Base-by-base conservation (phyloP, 208 protist species). In the Acanthamoeba sp. region DNA sequence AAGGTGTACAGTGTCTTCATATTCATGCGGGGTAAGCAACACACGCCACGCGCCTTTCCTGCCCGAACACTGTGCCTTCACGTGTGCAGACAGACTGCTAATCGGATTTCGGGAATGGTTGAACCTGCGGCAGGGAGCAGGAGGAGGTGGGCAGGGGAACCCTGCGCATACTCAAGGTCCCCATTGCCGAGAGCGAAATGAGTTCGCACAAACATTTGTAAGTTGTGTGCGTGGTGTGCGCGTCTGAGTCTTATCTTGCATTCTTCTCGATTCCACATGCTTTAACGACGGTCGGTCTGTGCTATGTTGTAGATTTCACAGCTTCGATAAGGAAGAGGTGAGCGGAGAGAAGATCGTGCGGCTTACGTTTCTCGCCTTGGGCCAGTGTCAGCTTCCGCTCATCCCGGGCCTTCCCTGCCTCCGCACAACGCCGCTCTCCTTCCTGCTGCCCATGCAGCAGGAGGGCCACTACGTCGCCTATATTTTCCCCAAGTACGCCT, bases 391-490 rank as follows among this genome's bases (percentile, higher is more conserved):
- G 78, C 78, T 87, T 10, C 78, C 78, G n/a, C 48, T 87, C 45
- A 87, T 87, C 27, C 78, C 78, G 24, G 78, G 78, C 24, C 48
- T 87, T 0, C 78, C 78, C 29, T 87, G 78, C 45, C 78, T 87
- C 27, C 78, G 78, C 48, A 87, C 78, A 6, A 87, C 78, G 9
- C 78, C 78, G 27, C 48, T 87, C n/a, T 87, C 78, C 38, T 87
- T 87, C 78, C 45, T 87, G 4, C 78, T 87, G 22, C 78, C 78
- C 40, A 87, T 87, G 78, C 78, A 87, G 78, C 40, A 87, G 40
- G 78, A 87, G 45, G 78, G 78, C 14, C 78, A 87, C 78, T 87
- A 40, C 32, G 78, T 40, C 20, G 78, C 78, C 40, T 87, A 59
- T 16, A 59, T 87, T 18, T 87, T 87, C 45, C 78, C 78, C 78